phyloP scores from a whole-genome alignment of 441 rosid species.

The Aquilaria agallochum region DNA sequence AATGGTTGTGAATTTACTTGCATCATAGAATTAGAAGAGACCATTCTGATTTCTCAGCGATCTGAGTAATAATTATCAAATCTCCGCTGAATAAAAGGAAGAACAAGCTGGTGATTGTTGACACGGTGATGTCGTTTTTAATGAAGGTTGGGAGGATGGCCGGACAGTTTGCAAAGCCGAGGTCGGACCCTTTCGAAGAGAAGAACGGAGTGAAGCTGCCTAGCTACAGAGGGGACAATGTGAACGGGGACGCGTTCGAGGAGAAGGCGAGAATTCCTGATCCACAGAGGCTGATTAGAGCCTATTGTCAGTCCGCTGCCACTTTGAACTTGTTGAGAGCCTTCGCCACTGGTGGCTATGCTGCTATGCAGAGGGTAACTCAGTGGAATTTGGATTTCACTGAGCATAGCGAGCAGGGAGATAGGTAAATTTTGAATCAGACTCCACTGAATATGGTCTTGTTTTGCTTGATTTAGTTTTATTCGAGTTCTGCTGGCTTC shows the following conservation, averaged over 20 bases:
- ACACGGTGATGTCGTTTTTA: not conserved
- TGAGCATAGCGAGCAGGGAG: conserved; percentile 92
- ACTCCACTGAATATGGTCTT: not conserved
- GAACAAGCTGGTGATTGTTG: not conserved
- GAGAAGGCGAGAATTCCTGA: conserved; percentile 89
- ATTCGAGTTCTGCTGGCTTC: not conserved
- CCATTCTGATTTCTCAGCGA: too few relatives aligned
- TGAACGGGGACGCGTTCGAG: conserved; percentile 82
- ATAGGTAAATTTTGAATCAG: conserved; percentile 39
- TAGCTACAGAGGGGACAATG: conserved; percentile 93
- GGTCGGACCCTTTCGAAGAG: conserved; percentile 80
- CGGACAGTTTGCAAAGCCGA: conserved; percentile 94
- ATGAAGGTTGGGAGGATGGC: conserved; percentile 94
- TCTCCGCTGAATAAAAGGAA: too few relatives aligned
- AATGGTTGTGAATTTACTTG: too few relatives aligned
- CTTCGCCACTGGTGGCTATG: conserved; percentile 96
- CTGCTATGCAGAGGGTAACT: conserved; percentile 96
- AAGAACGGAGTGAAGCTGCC: conserved; percentile 83
- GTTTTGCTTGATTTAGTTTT: not conserved
- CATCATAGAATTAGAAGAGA: too few relatives aligned
- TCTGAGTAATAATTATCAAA: too few relatives aligned
- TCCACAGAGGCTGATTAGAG: conserved; percentile 88
- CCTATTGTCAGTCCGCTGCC: conserved; percentile 85
- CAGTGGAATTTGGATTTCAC: conserved; percentile 96
- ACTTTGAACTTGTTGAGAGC: conserved; percentile 93